phyloP scores from a whole-genome alignment of 306 rosid genomes.

The Cicer bijugum region DNA sequence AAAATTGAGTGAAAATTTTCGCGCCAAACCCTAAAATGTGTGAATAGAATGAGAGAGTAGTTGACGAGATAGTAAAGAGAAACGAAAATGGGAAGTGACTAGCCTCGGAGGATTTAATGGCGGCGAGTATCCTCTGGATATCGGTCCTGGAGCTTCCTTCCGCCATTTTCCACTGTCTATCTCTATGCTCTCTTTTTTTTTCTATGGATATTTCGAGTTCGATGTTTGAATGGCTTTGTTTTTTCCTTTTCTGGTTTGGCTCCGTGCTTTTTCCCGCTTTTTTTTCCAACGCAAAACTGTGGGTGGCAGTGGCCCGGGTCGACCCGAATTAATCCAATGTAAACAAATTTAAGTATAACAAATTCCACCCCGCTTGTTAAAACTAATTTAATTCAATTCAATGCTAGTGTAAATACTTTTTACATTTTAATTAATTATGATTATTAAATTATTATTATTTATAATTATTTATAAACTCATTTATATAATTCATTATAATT shows the following conservation, averaged over 20 bases:
- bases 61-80: not conserved
- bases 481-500: too few relatives aligned
- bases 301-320: not conserved
- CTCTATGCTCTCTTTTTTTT: not conserved
- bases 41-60: not conserved
- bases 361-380: not conserved
- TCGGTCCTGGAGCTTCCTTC: constrained; percentile 54
- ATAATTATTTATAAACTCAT: too few relatives aligned
- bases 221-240: not conserved
- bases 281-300: not conserved
- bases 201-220: not conserved
- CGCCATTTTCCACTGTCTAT: constrained; percentile 56
- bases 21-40: constrained; percentile 30
- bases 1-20: not conserved
- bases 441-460: too few relatives aligned
- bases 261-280: constrained; percentile 43
- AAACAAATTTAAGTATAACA: not conserved
- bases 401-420: too few relatives aligned
- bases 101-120: constrained; percentile 82
- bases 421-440: too few relatives aligned
- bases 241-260: not conserved
- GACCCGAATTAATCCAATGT: not conserved
- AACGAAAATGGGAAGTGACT: constrained; percentile 40
- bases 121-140: constrained; percentile 58
- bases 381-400: too few relatives aligned